Percentiles rank a stretch among this genome's conserved stretches.
These are phyloP conservation scores for Phytophthora brassicae DNA, from an alignment of 352 stramenopile genomes.

Conservation along the genomic window DNA sequence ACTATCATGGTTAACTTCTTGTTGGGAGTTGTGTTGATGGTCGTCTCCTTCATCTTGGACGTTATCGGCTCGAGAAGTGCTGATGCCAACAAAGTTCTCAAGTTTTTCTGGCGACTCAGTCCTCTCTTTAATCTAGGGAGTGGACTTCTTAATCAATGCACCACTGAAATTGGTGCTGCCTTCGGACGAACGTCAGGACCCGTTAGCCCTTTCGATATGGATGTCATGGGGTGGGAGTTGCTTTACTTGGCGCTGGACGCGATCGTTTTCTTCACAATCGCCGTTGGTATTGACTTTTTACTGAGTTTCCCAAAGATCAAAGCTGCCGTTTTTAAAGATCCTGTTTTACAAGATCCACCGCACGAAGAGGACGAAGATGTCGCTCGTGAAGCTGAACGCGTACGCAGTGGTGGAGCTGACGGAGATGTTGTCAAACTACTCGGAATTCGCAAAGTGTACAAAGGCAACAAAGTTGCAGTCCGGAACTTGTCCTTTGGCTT, in stretches of 20 bases:
- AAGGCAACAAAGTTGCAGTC: constrained; percentile 72
- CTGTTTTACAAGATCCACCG: too few species aligned
- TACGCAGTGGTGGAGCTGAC: constrained; percentile 19
- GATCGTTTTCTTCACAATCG: constrained; percentile 19
- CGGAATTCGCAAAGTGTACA: constrained; percentile 77
- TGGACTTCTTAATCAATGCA: constrained; percentile 35
- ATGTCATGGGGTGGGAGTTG: constrained; percentile 54
- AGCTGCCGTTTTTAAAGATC: constrained; percentile 5
- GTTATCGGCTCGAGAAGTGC: constrained; percentile 42
- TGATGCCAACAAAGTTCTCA: constrained; percentile 47
- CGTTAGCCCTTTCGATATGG: constrained; percentile 44
- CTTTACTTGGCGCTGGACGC: constrained; percentile 42
- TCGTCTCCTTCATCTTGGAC: constrained; percentile 51
- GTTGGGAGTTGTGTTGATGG: constrained; percentile 55
- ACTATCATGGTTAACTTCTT: constrained; percentile 68
- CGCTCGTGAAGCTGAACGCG: constrained; percentile 29
- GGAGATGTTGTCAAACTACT: constrained; percentile 46
- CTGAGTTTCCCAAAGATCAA: too few species aligned
- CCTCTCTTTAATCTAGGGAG: constrained; percentile 51
- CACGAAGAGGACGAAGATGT: constrained; percentile 33
- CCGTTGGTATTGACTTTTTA: constrained; percentile 39
- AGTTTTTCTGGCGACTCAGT: constrained; percentile 70
- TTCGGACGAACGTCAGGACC: constrained; percentile 35
- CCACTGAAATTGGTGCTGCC: too few species aligned
- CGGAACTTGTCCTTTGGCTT: constrained; percentile 72